Conservation (phyloP, 768 basidiomycete species). For the Sporobolomyces pararoseus region DNA sequence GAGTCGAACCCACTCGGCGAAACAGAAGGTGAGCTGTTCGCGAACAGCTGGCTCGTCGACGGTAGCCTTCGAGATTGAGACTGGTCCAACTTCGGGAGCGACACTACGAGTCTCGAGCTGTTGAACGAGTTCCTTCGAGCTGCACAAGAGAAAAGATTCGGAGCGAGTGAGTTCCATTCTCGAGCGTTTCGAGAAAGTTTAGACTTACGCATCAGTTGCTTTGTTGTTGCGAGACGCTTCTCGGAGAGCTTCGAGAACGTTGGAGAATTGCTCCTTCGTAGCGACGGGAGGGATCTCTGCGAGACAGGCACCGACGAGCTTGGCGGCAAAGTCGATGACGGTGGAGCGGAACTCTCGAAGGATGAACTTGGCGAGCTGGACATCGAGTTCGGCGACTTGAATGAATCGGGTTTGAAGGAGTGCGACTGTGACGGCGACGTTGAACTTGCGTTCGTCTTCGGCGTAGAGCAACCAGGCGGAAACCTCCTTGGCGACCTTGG, state of each 20-base stretch:
- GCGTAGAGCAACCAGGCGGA: constrained; percentile 94
- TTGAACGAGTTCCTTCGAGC: constrained; percentile 59
- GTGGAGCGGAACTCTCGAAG: constrained; percentile 71
- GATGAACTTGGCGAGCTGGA: constrained; percentile 81
- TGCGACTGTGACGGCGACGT: constrained; percentile 86
- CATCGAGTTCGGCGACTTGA: constrained; percentile 71
- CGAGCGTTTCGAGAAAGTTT: constrained; percentile 32
- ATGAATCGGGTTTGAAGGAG: constrained; percentile 80
- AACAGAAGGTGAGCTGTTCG: constrained; percentile 50
- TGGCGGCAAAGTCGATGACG: constrained; percentile 74
- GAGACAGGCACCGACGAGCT: constrained; percentile 79
- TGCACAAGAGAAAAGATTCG: not conserved
- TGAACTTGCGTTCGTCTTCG: constrained; percentile 97
- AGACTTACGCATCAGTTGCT: constrained; percentile 69
- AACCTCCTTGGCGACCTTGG: constrained; percentile 93
- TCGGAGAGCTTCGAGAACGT: constrained; percentile 72
- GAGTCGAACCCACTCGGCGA: constrained; percentile 78
- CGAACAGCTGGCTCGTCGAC: constrained; percentile 44
- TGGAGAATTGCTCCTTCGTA: constrained; percentile 71
- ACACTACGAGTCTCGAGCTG: constrained; percentile 64
- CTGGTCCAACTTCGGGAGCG: constrained; percentile 27
- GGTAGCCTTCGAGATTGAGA: constrained; percentile 33
- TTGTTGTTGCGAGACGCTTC: constrained; percentile 71
- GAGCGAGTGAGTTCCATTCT: constrained; percentile 1
- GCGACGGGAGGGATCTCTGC: constrained; percentile 71